A percentile compares a stretch with the other conserved stretches of the same genome.
Evolutionary conservation across 177 flowering plant species (phyloP).

Genomic region (Telopea speciosissima): DNA sequence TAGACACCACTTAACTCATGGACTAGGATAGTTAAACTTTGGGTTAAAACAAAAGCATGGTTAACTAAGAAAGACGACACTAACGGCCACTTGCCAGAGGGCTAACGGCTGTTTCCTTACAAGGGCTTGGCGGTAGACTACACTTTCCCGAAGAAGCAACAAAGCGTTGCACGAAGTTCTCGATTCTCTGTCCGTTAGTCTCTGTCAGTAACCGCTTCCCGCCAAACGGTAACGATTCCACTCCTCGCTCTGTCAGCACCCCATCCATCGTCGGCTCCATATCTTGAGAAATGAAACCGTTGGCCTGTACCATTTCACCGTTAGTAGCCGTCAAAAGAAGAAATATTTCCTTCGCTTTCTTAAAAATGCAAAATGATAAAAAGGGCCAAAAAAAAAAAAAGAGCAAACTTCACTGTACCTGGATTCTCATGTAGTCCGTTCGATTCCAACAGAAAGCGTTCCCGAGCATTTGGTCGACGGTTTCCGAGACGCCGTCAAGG

Average conservation of each 20-base stretch:
- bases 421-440: slow-evolving; percentile 52
- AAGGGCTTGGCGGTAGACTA: slow-evolving; percentile 2
- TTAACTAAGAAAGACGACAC: background rate
- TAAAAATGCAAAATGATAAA: too few relatives aligned
- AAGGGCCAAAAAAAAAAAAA: background rate
- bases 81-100: background rate
- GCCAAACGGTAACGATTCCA: slow-evolving; percentile 59
- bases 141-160: slow-evolving; percentile 7
- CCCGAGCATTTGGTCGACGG: slow-evolving; percentile 54
- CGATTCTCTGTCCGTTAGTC: slow-evolving; percentile 42
- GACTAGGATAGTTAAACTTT: too few relatives aligned
- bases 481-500: slow-evolving; percentile 69
- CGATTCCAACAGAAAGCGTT: slow-evolving; percentile 58
- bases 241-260: slow-evolving; percentile 39
- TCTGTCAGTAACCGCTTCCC: slow-evolving; percentile 56
- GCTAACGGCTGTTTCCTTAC: slow-evolving; percentile 3
- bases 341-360: too few relatives aligned
- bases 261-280: slow-evolving; percentile 24
- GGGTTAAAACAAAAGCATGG: background rate
- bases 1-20: too few relatives aligned
- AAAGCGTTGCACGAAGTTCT: slow-evolving; percentile 14
- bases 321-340: background rate
- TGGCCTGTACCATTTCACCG: slow-evolving; percentile 24
- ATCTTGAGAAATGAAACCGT: slow-evolving; percentile 21
- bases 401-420: slow-evolving; percentile 26